A percentile compares a stretch with the other conserved stretches of the same genome.
phyloP scores from a whole-genome alignment of 1,284 basidiomycete species.

The Gomphus bonarii region DNA sequence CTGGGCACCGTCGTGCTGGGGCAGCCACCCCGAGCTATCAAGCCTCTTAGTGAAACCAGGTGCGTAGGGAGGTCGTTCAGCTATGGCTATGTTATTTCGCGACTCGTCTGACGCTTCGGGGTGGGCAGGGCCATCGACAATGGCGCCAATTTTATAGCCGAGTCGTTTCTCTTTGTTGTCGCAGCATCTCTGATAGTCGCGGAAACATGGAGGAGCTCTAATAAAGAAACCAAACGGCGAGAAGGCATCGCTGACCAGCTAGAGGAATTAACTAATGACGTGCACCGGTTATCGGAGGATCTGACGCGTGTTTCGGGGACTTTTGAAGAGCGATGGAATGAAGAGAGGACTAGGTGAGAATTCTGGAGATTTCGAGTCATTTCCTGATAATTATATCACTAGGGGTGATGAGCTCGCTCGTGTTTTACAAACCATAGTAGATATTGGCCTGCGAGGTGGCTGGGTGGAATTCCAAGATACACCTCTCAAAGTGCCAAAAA shows the following conservation, averaged over 20 bases:
- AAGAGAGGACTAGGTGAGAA: constrained; percentile 38
- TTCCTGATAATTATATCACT: not conserved
- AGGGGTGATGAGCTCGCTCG: constrained; percentile 57
- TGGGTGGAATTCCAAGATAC: constrained; percentile 54
- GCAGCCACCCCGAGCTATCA: constrained; percentile 64
- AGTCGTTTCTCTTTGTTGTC: constrained; percentile 79
- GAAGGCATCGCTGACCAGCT: constrained; percentile 68
- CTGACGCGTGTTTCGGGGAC: constrained; percentile 36
- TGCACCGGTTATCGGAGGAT: constrained; percentile 36
- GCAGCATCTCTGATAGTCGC: constrained; percentile 69
- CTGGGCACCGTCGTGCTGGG: constrained; percentile 75
- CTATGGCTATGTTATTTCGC: not conserved
- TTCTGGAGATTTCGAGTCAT: not conserved
- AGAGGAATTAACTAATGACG: constrained; percentile 39
- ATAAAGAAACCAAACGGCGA: constrained; percentile 63
- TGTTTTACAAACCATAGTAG: constrained; percentile 60
- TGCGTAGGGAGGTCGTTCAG: constrained; percentile 23
- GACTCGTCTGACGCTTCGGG: not conserved
- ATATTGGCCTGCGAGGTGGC: constrained; percentile 59
- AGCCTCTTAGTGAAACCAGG: constrained; percentile 78
- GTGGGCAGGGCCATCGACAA: constrained; percentile 77
- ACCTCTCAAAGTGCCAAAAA: constrained; percentile 37
- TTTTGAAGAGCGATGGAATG: constrained; percentile 34
- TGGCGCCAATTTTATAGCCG: constrained; percentile 78
- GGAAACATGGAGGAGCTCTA: constrained; percentile 68